Percentiles rank a stretch among this genome's conserved stretches.
Evolutionary conservation across 2,329 filamentous ascomycete species (phyloP).

Genomic region (Chrysoporthe puriensis): DNA sequence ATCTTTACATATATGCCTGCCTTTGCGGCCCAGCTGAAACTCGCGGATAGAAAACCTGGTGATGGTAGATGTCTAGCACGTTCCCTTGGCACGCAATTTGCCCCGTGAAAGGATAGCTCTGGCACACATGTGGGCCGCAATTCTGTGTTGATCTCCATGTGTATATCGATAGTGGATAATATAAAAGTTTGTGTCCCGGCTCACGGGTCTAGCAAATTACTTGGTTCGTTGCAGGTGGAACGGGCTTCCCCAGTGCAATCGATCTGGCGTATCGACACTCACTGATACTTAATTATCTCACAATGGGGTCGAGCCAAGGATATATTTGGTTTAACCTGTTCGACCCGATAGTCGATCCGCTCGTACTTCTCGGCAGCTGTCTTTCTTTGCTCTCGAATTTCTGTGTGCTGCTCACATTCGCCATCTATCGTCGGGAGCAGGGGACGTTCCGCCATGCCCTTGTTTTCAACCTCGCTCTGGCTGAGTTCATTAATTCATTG

Average conservation of each 20-base stretch:
- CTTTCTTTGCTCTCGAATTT: slow-evolving; percentile 4
- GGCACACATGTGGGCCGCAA: neutral
- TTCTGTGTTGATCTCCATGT: neutral
- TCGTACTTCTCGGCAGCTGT: slow-evolving; percentile 12
- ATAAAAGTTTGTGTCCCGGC: neutral
- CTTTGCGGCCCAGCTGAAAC: slow-evolving; percentile 10
- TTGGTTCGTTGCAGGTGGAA: slow-evolving; percentile 1
- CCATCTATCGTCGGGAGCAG: slow-evolving; percentile 7
- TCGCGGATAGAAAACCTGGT: neutral
- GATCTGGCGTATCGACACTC: neutral
- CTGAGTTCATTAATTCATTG: slow-evolving; percentile 45
- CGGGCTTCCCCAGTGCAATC: slow-evolving; percentile 9
- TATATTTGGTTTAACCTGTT: slow-evolving; percentile 8
- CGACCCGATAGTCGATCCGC: slow-evolving; percentile 13
- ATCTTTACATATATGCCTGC: neutral
- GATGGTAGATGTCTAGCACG: neutral
- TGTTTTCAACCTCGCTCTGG: slow-evolving; percentile 8
- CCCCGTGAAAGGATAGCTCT: neutral
- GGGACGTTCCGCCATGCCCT: slow-evolving; percentile 10
- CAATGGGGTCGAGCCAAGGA: neutral
- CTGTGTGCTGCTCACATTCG: slow-evolving; percentile 11
- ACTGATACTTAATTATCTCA: neutral
- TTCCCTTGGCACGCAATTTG: neutral
- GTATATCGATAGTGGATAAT: slow-evolving; percentile 1
- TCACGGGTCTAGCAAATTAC: neutral